Evolutionary conservation across 2,329 filamentous ascomycete genomes (phyloP), one percentile per base, ranked within the genome.

Genomic region (Aspergillus aculeatus): DNA sequence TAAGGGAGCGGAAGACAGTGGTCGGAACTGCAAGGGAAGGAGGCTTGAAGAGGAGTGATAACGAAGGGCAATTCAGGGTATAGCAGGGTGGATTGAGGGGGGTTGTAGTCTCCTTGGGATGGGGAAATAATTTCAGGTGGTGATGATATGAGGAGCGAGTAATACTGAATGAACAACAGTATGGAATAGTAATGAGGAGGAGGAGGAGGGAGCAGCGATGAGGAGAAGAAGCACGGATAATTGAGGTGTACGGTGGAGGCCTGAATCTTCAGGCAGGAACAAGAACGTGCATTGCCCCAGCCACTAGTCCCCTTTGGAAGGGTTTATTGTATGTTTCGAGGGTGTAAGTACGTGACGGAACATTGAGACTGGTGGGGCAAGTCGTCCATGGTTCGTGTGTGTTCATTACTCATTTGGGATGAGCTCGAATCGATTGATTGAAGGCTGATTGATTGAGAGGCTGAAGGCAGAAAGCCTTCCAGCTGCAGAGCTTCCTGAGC

Each of bases 361-460:
- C 12, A 16, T 6, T 49, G 44, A 41, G 35, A 24, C 51, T 29
- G 31, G 51, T 60, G 58, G 54, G 54, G 50, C 59, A 57, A 24
- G 19, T 41, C 52, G 57, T 31, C 62, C 62, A 64, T 63, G 62
- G 62, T 64, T 64, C 61, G 52, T 59, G 41, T 59, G 41, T 60
- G 62, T 57, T 64, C 58, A 58, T 61, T 60, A 44, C 38, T 19
- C 14, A 14, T 44, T 44, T 44, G 38, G 38, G 38, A 44, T 44
- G 14, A 14, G 29, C 35, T 57, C 24, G 31, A 24, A n/a, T 38
- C 47, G 47, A 38, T 24, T 16, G 11, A 49, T 24, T 16, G 11
- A 49, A 49, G 19, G 26, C 26, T 29, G 26, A 29, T 29, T 29
- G 26, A 23, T 24, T 41, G 23, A 56, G 6, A 50, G 53, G 41